A percentile compares a stretch with the other conserved stretches of the same genome.
phyloP scores from a whole-genome alignment of 2,329 filamentous ascomycete species.

The Fusarium coffeatum region DNA sequence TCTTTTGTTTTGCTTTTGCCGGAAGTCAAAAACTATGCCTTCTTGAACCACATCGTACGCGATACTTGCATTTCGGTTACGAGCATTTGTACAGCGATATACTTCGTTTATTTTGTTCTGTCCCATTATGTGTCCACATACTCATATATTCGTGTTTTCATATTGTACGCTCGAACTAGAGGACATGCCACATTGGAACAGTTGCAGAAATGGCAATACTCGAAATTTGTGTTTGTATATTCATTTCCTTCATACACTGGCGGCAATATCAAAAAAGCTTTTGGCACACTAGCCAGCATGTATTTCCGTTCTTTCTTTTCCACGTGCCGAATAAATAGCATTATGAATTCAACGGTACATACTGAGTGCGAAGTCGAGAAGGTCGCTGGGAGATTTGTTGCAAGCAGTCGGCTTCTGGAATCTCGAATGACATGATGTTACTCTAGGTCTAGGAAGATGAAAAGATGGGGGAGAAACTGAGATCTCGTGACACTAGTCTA shows the following conservation, averaged over 20 bases:
- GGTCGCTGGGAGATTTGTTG: neutral
- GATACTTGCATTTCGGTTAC: neutral
- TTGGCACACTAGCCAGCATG: neutral
- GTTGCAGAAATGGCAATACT: neutral
- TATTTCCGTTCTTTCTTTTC: neutral
- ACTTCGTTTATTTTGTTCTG: neutral
- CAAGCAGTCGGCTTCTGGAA: neutral
- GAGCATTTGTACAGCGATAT: neutral
- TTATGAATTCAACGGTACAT: neutral
- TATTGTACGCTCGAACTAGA: neutral
- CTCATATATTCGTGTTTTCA: neutral
- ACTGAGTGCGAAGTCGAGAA: neutral
- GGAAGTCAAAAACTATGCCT: neutral
- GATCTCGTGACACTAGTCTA: neutral
- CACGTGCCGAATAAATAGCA: neutral
- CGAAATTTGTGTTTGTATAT: neutral
- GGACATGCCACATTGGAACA: neutral
- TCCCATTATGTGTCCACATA: neutral
- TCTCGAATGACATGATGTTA: neutral
- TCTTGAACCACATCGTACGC: neutral
- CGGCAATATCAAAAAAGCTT: no score
- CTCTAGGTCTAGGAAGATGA: neutral
- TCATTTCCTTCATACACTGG: neutral
- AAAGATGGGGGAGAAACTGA: neutral
- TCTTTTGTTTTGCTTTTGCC: neutral